Base-by-base conservation (phyloP, 768 basidiomycete genomes). In the Lenzites betulinus region DNA sequence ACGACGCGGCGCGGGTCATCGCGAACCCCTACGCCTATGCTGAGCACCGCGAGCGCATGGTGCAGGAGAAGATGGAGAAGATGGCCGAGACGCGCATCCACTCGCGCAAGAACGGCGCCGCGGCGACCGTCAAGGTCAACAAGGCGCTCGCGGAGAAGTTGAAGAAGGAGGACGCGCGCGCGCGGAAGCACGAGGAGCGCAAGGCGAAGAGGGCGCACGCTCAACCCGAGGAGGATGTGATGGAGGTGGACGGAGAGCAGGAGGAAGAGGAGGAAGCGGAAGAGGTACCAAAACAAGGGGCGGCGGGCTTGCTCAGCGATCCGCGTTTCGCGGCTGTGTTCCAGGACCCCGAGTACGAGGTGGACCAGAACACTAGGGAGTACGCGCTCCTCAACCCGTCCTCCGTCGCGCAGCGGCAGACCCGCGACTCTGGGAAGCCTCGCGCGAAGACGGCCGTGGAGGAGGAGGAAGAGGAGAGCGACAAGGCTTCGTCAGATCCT, bases 21-120 rank as follows among this genome's bases (percentile, higher is more conserved):
- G 89, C 94, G 58, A 98, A 98, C 77, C 97, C 97, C 2, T 95
- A 93, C 71, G 93, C 89, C 11, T 98, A 98, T 73, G 88, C 87
- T 41, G 97, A 99, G 70, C 88, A 98, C 73, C 89, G 94, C 64
- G 94, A 96, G 73, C 89, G 88, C 69, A 76, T 93, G 70, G 83
- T 98, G 54, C 83, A 84, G 51, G 89, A 93, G 69, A 93, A 94
- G 74, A 85, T 99, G 77, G 94, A 95, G 59, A 94, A 94, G 74
- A 83, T 97, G 79, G 88, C 93, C 0, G 95, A 98, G 74, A 90
- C 86, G 12, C 84, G 97, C 47, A 98, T 99, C 72, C 87, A 97
- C 15, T 77, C 92, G 41, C 84, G 83, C 74, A 94, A 93, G 73
- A 83, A 87, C 54, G 70, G 62, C 38, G 70, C 68, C 3, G 70